Percentiles rank a stretch among this genome's conserved stretches.
Conservation (phyloP, 371 early-diverging fungal species). For the Syncephalastrum sp. region DNA sequence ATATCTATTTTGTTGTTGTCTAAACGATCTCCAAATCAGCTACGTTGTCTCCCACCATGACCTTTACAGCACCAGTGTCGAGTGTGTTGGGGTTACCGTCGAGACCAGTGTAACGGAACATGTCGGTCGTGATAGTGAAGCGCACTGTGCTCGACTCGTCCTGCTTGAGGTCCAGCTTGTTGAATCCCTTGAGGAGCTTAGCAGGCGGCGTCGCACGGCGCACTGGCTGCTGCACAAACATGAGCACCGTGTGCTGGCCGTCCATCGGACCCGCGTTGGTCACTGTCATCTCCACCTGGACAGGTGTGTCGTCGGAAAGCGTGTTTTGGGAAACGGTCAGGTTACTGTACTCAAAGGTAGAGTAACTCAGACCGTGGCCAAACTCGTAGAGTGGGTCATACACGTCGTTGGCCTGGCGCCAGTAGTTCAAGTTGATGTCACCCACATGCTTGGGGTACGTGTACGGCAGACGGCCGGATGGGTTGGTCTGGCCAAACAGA, state of each 20-base stretch:
- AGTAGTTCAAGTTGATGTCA: slow-evolving; percentile 31
- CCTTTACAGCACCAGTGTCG: slow-evolving; percentile 27
- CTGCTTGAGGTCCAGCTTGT: slow-evolving; percentile 46
- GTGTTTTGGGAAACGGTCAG: slow-evolving; percentile 11
- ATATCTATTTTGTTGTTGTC: neutral
- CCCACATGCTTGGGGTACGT: slow-evolving; percentile 56
- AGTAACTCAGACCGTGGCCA: slow-evolving; percentile 64
- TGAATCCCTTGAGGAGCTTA: slow-evolving; percentile 49
- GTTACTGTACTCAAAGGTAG: slow-evolving; percentile 47
- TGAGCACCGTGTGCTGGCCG: slow-evolving; percentile 59
- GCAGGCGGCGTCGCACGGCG: slow-evolving; percentile 39
- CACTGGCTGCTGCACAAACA: slow-evolving; percentile 61
- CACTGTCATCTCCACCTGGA: slow-evolving; percentile 40
- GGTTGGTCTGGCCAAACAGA: slow-evolving; percentile 50
- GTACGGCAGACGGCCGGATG: slow-evolving; percentile 51
- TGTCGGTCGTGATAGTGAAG: slow-evolving; percentile 39
- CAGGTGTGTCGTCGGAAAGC: slow-evolving; percentile 5
- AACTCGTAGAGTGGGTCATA: slow-evolving; percentile 60
- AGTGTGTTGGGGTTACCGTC: slow-evolving; percentile 25
- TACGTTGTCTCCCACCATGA: slow-evolving; percentile 25
- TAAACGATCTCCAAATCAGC: slow-evolving; percentile 20
- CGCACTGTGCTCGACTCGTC: slow-evolving; percentile 42
- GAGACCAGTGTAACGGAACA: slow-evolving; percentile 37
- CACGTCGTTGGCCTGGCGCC: slow-evolving; percentile 30
- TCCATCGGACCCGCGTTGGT: slow-evolving; percentile 50